A percentile compares a stretch with the other conserved stretches of the same genome.
Conservation (phyloP, 192 early-diverging fungal species). For the Pilobolus umbonatus region DNA sequence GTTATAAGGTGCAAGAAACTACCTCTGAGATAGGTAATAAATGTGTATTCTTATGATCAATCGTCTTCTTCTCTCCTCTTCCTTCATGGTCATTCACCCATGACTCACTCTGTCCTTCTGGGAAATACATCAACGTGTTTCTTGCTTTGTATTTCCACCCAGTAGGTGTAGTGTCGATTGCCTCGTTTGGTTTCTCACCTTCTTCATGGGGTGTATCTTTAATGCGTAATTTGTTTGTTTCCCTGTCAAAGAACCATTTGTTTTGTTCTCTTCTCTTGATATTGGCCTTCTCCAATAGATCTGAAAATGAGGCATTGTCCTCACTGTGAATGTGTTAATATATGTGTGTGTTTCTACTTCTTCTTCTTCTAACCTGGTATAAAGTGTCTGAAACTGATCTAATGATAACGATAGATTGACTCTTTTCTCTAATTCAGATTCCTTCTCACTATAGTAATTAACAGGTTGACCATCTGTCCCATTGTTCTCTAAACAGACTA, state of each 20-base stretch:
- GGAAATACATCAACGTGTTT: conserved; percentile 73
- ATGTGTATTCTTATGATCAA: conserved; percentile 57
- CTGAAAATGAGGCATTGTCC: conserved; percentile 76
- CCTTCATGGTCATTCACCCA: conserved; percentile 33
- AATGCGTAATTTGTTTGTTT: conserved; percentile 39
- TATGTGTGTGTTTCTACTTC: not conserved
- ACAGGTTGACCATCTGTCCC: too few relatives aligned
- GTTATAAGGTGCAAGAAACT: too few relatives aligned
- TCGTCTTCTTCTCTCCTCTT: conserved; percentile 54
- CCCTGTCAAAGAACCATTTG: conserved; percentile 63
- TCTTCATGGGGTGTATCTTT: conserved; percentile 19
- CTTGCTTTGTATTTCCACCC: conserved; percentile 66
- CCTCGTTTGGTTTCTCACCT: conserved; percentile 23
- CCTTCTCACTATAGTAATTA: conserved; percentile 21
- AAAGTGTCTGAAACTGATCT: conserved; percentile 66
- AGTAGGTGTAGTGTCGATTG: conserved; percentile 3
- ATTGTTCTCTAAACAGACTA: too few relatives aligned
- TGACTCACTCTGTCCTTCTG: conserved; percentile 42
- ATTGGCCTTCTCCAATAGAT: conserved; percentile 58
- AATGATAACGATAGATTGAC: conserved; percentile 53
- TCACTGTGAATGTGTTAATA: conserved; percentile 39
- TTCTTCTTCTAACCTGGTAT: conserved; percentile 44
- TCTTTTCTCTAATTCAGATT: conserved; percentile 5
- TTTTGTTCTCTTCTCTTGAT: conserved; percentile 52
- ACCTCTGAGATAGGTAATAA: conserved; percentile 25